These are phyloP conservation scores for Aspergillus nidulans DNA, from an alignment of 495 filamentous ascomycete genomes.

Conservation along the genomic window DNA sequence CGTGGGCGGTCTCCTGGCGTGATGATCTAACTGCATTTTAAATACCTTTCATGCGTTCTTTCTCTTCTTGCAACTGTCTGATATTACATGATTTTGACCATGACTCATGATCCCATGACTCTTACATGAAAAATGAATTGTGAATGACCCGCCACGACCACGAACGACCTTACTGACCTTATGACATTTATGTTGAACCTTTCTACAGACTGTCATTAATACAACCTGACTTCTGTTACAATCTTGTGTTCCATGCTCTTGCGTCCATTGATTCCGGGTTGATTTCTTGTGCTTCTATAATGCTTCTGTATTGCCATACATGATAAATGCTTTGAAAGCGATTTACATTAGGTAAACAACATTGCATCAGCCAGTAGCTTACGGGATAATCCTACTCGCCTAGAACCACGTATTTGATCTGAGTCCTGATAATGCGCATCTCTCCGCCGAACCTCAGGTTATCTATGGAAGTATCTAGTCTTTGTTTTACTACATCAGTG, in stretches of 20 bases:
- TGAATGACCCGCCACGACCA: neutral
- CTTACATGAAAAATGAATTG: neutral
- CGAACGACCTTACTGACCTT: neutral
- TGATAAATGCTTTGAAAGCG: neutral
- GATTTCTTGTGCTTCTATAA: neutral
- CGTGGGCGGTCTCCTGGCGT: constrained; percentile 5
- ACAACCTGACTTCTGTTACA: neutral
- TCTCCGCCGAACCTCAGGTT: too few relatives aligned
- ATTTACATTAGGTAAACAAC: neutral
- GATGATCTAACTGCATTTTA: neutral
- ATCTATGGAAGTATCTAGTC: too few relatives aligned
- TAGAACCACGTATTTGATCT: too few relatives aligned
- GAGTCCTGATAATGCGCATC: too few relatives aligned
- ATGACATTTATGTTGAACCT: neutral
- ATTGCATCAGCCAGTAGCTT: neutral
- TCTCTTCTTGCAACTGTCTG: neutral
- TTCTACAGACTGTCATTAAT: neutral
- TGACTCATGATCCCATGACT: neutral
- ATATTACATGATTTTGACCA: neutral
- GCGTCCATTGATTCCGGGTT: neutral
- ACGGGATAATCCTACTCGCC: too few relatives aligned
- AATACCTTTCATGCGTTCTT: neutral
- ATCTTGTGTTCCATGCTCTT: too few relatives aligned
- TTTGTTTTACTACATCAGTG: too few relatives aligned
- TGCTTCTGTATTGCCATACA: neutral